phyloP scores from a whole-genome alignment of 345 rosid genomes.

The Corchorus capsularis region DNA sequence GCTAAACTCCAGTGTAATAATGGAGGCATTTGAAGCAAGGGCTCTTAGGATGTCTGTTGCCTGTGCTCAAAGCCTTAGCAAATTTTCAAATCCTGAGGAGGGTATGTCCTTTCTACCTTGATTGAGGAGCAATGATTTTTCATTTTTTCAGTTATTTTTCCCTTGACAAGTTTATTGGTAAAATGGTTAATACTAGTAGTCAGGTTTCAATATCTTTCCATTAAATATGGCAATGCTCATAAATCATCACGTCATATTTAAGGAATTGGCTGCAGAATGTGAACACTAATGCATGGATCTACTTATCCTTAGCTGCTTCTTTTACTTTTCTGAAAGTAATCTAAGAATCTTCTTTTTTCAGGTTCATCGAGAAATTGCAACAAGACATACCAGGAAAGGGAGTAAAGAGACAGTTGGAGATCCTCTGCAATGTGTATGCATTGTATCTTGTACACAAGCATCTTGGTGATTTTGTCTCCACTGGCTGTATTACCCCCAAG shows the following conservation, averaged over 20 bases:
- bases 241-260: neutral
- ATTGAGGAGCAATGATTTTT: neutral
- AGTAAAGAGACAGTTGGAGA: constrained; percentile 70
- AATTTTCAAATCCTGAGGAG: constrained; percentile 74
- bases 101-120: constrained; percentile 48
- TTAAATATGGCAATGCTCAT: neutral
- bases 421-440: constrained; percentile 72
- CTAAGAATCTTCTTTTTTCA: constrained; percentile 27
- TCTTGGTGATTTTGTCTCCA: constrained; percentile 83
- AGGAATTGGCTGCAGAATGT: neutral
- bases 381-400: constrained; percentile 85
- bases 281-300: neutral
- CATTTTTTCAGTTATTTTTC: neutral
- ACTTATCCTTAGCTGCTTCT: neutral
- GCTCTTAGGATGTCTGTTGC: constrained; percentile 80
- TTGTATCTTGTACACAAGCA: constrained; percentile 80
- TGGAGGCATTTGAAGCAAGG: constrained; percentile 94
- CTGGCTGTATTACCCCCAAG: constrained; percentile 71
- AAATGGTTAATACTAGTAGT: too few species aligned
- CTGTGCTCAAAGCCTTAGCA: constrained; percentile 72
- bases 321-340: neutral
- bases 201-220: neutral
- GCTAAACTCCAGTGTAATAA: constrained; percentile 67
- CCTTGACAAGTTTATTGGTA: neutral
- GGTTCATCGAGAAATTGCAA: constrained; percentile 87